Evolutionary conservation across 2,329 filamentous ascomycete genomes (phyloP).

Genomic region (Aspergillus chevalieri): DNA sequence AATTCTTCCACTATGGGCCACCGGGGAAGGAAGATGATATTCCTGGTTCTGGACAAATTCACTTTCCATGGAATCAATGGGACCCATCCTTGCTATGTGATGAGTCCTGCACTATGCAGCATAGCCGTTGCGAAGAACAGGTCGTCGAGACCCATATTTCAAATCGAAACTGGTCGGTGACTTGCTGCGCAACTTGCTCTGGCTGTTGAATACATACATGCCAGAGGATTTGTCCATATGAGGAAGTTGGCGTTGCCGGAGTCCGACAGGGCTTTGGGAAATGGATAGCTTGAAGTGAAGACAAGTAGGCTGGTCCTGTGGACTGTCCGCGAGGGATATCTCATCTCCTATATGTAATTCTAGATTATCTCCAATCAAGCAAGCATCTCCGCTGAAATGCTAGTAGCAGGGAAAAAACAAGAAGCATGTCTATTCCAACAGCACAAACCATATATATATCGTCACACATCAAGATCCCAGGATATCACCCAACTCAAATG

Average conservation of each 20-base stretch:
- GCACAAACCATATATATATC: background rate
- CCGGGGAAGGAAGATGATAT: conserved; percentile 6
- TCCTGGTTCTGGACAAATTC: conserved; percentile 18
- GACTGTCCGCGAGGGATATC: too few relatives aligned
- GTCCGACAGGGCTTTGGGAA: conserved; percentile 2
- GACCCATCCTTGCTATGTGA: conserved; percentile 20
- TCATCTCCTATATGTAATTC: too few relatives aligned
- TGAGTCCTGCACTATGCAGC: conserved; percentile 17
- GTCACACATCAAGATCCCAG: background rate
- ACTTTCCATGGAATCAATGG: conserved; percentile 19
- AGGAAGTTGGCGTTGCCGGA: conserved; percentile 26
- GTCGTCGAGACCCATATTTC: conserved; percentile 20
- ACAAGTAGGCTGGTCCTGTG: too few relatives aligned
- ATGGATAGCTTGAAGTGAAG: too few relatives aligned
- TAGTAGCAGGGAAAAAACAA: too few relatives aligned
- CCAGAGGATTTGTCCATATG: conserved; percentile 25
- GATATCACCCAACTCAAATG: background rate
- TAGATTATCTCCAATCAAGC: too few relatives aligned
- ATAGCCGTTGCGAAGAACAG: conserved; percentile 16
- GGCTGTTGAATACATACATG: conserved; percentile 20
- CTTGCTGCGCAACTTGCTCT: conserved; percentile 17
- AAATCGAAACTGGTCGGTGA: conserved; percentile 20
- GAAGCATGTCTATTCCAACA: too few relatives aligned
- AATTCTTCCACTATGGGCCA: background rate
- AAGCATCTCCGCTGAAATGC: too few relatives aligned